A percentile compares a stretch with the other conserved stretches of the same genome.
Conservation (phyloP, 441 rosid species). For the Caryocar brasiliense region DNA sequence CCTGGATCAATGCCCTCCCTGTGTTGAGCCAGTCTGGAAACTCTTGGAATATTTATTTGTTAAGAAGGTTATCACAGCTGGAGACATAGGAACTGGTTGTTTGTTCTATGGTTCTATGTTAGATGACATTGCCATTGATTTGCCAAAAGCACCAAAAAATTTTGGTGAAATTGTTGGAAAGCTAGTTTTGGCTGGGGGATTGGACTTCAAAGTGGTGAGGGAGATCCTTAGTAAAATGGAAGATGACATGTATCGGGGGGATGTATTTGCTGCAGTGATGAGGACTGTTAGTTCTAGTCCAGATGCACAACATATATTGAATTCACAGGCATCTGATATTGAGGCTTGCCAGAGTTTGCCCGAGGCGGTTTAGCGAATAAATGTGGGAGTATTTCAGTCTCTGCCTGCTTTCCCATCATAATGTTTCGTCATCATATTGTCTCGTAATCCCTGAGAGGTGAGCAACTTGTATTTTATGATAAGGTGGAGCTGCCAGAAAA, state of each 20-base stretch:
- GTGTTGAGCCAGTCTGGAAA: constrained; percentile 39
- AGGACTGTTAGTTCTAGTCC: constrained; percentile 28
- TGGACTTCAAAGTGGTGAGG: constrained; percentile 43
- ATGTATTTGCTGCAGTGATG: constrained; percentile 43
- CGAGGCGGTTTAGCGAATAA: constrained; percentile 3
- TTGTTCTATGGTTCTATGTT: constrained; percentile 56
- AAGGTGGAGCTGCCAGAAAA: constrained; percentile 23
- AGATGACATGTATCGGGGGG: constrained; percentile 44
- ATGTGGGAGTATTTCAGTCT: not conserved
- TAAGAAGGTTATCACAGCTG: constrained; percentile 38
- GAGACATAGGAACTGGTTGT: constrained; percentile 60
- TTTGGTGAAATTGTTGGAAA: constrained; percentile 73
- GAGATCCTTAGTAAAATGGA: constrained; percentile 62
- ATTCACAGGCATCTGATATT: constrained; percentile 47
- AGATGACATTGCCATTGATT: constrained; percentile 77
- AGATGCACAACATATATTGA: constrained; percentile 32
- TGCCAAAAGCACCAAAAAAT: constrained; percentile 67
- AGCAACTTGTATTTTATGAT: constrained; percentile 31
- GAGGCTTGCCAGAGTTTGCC: constrained; percentile 52
- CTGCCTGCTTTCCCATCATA: constrained; percentile 8
- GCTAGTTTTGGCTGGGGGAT: constrained; percentile 38
- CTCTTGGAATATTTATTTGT: constrained; percentile 45
- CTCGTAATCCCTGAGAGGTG: constrained; percentile 8
- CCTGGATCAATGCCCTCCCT: constrained; percentile 60
- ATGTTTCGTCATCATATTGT: not conserved